Evolutionary conservation across 495 filamentous ascomycete genomes (phyloP).

Genomic region (Penicillium odoratum): DNA sequence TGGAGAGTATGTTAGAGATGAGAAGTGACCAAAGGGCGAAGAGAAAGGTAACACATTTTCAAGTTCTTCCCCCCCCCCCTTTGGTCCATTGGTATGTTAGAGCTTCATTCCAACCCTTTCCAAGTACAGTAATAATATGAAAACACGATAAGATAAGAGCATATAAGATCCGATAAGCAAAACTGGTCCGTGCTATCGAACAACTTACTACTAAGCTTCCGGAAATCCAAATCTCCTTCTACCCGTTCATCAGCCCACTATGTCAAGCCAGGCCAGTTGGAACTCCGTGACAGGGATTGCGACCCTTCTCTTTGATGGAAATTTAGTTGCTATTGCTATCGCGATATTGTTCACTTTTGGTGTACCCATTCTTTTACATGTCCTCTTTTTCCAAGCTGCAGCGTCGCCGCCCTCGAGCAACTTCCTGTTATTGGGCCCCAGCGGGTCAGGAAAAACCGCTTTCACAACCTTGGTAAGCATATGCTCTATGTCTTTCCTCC

Average conservation of each 20-base stretch:
- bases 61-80: neutral
- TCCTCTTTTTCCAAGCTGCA: slow-evolving; percentile 65
- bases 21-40: slow-evolving; percentile 8
- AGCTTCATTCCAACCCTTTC: slow-evolving; percentile 15
- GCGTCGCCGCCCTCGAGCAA: slow-evolving; percentile 70
- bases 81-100: slow-evolving; percentile 21
- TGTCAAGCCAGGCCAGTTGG: slow-evolving; percentile 37
- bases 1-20: slow-evolving; percentile 6
- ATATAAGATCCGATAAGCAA: slow-evolving; percentile 14
- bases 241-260: slow-evolving; percentile 23
- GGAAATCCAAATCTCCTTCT: slow-evolving; percentile 2
- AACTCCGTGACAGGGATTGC: slow-evolving; percentile 36
- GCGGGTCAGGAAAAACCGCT: slow-evolving; percentile 84
- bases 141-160: slow-evolving; percentile 20
- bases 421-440: slow-evolving; percentile 83
- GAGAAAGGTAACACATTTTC: neutral
- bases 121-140: slow-evolving; percentile 11
- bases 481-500: neutral
- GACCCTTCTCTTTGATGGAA: slow-evolving; percentile 46
- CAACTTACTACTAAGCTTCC: neutral
- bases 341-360: slow-evolving; percentile 69
- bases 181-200: slow-evolving; percentile 26
- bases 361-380: slow-evolving; percentile 75
- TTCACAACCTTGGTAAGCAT: slow-evolving; percentile 71
- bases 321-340: slow-evolving; percentile 55